These are phyloP conservation scores for Boletales sp. DNA, from an alignment of 768 basidiomycete species.

Conservation along the genomic window DNA sequence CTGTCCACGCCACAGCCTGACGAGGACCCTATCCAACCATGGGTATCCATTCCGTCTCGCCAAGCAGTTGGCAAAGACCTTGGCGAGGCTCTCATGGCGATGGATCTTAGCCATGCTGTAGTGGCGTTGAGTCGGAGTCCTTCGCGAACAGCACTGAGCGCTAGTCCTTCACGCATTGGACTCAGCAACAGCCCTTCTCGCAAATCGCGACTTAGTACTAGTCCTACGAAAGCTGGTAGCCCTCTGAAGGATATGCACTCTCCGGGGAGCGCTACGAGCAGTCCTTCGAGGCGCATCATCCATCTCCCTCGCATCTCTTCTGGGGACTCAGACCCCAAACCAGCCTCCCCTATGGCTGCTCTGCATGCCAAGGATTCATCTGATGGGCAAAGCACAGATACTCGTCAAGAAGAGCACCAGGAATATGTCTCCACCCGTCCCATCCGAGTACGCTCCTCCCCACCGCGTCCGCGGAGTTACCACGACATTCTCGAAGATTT, in stretches of 20 bases:
- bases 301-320: slow-evolving; percentile 22
- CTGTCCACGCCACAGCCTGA: slow-evolving; percentile 20
- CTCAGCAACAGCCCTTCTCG: slow-evolving; percentile 20
- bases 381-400: not conserved
- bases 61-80: slow-evolving; percentile 16
- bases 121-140: slow-evolving; percentile 22
- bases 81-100: slow-evolving; percentile 37
- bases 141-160: slow-evolving; percentile 14
- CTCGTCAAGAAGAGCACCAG: slow-evolving; percentile 1
- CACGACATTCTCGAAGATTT: slow-evolving; percentile 68
- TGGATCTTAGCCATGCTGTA: slow-evolving; percentile 25
- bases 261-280: slow-evolving; percentile 15
- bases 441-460: slow-evolving; percentile 30
- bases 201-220: slow-evolving; percentile 22
- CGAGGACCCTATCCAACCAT: slow-evolving; percentile 24
- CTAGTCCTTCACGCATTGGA: slow-evolving; percentile 20
- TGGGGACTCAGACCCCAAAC: slow-evolving; percentile 10
- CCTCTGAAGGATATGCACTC: slow-evolving; percentile 14
- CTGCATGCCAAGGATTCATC: not conserved
- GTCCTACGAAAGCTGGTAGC: slow-evolving; percentile 18
- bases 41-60: slow-evolving; percentile 28
- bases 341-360: slow-evolving; percentile 2
- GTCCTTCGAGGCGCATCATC: slow-evolving; percentile 17
- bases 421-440: slow-evolving; percentile 14
- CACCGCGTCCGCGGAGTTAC: slow-evolving; percentile 56